phyloP scores from a whole-genome alignment of 2,329 filamentous ascomycete species.

The Fusarium nisikadoi region DNA sequence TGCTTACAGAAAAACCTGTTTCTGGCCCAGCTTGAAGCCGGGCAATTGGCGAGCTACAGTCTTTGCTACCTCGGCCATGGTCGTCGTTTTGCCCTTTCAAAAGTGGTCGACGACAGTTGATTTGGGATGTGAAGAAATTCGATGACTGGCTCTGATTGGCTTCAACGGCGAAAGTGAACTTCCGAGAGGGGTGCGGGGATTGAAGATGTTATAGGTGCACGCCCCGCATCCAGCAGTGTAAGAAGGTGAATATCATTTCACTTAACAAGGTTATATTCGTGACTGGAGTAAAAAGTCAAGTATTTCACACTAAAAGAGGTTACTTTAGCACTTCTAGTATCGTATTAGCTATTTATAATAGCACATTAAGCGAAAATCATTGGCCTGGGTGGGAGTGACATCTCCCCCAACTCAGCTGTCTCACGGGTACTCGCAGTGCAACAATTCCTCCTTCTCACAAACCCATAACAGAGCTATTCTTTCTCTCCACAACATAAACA shows the following conservation, averaged over 20 bases:
- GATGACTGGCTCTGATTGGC: conserved; percentile 44
- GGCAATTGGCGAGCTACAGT: conserved; percentile 53
- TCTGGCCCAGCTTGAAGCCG: conserved; percentile 61
- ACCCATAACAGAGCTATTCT: conserved; percentile 12
- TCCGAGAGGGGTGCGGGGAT: conserved; percentile 35
- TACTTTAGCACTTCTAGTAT: rapidly evolving
- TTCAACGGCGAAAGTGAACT: conserved; percentile 44
- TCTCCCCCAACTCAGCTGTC: neutral
- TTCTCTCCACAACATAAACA: neutral
- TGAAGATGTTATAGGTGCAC: conserved; percentile 20
- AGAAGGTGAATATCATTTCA: conserved; percentile 1
- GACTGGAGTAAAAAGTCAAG: neutral
- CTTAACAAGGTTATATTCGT: neutral
- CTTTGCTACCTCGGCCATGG: conserved; percentile 55
- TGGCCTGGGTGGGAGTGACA: neutral
- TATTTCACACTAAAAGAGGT: neutral
- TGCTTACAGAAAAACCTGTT: conserved; percentile 66
- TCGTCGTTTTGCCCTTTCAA: conserved; percentile 40
- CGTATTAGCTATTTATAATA: neutral
- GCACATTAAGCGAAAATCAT: neutral
- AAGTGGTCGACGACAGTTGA: conserved; percentile 39
- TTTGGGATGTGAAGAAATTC: conserved; percentile 47
- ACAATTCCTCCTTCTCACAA: neutral
- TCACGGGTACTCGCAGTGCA: conserved; percentile 22
- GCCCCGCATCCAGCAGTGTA: conserved; percentile 16